These are phyloP conservation scores for Stagonosporopsis rhizophila DNA, from an alignment of 2,329 filamentous ascomycete species.

Conservation along the genomic window DNA sequence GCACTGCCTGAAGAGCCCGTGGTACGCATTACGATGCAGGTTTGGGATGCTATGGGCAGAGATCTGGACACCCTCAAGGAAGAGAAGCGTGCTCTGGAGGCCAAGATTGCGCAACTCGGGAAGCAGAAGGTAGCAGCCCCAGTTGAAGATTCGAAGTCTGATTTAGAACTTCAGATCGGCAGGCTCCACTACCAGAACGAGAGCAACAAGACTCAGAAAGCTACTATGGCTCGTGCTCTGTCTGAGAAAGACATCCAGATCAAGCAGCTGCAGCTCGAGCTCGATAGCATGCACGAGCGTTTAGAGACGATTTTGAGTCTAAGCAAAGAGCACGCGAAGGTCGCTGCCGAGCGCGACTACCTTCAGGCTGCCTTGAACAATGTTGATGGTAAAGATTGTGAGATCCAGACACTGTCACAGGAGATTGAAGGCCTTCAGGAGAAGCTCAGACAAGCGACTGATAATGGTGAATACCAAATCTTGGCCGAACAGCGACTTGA, in stretches of 20 bases:
- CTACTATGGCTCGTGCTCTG: constrained; percentile 27
- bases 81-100: constrained; percentile 16
- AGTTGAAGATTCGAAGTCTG: constrained; percentile 1
- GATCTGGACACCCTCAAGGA: constrained; percentile 4
- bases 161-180: constrained; percentile 13
- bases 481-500: constrained; percentile 17
- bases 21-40: constrained; percentile 17
- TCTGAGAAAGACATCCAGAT: constrained; percentile 25
- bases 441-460: neutral
- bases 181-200: constrained; percentile 28
- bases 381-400: neutral
- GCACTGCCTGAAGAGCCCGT: neutral
- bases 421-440: constrained; percentile 1
- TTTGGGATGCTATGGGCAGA: constrained; percentile 9
- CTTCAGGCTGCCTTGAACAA: constrained; percentile 8
- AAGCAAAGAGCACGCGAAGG: neutral
- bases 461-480: neutral
- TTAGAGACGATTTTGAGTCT: neutral
- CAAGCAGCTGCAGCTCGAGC: constrained; percentile 24
- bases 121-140: neutral
- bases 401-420: neutral
- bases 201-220: constrained; percentile 25
- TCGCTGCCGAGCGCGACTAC: constrained; percentile 17
- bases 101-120: neutral
- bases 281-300: constrained; percentile 13